A percentile compares a stretch with the other conserved stretches of the same genome.
Conservation (phyloP, 2,329 filamentous ascomycete genomes). For the Leptographium wingfieldii region DNA sequence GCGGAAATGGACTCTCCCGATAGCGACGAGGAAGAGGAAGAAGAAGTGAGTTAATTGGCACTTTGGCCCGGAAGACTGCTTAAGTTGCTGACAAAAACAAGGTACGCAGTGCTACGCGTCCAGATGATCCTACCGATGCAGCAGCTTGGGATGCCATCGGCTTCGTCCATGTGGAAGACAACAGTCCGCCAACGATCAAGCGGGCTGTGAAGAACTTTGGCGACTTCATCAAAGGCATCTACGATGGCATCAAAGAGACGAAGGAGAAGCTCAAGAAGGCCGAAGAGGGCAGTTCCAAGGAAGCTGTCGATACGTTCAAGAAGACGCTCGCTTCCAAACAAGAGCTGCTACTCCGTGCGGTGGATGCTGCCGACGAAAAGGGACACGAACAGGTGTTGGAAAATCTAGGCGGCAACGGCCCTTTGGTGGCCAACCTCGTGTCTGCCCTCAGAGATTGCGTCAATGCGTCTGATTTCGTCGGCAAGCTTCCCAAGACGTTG, state of each 20-base stretch:
- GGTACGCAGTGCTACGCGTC: conserved; percentile 30
- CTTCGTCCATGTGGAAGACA: conserved; percentile 33
- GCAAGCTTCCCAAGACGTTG: conserved; percentile 41
- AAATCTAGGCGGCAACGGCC: conserved; percentile 45
- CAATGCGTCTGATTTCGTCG: conserved; percentile 37
- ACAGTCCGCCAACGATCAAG: conserved; percentile 24
- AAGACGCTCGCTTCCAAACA: conserved; percentile 30
- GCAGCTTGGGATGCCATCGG: conserved; percentile 42
- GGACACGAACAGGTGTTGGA: conserved; percentile 43
- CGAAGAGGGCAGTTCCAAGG: conserved; percentile 24
- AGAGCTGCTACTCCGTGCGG: conserved; percentile 34
- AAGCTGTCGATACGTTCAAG: conserved; percentile 26
- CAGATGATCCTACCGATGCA: conserved; percentile 31
- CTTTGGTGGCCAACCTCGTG: conserved; percentile 41
- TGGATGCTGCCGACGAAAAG: conserved; percentile 40
- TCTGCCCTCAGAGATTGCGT: conserved; percentile 42
- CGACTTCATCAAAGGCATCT: conserved; percentile 35
- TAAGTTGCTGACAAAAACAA: conserved; percentile 6
- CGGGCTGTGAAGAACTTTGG: conserved; percentile 37
- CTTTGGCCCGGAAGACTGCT: too few relatives aligned
- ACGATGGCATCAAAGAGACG: conserved; percentile 32
- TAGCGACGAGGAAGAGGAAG: conserved; percentile 9
- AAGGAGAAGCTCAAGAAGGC: conserved; percentile 31
- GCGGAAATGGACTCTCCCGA: conserved; percentile 6
- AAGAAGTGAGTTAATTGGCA: conserved; percentile 1